A percentile compares a stretch with the other conserved stretches of the same genome.
Evolutionary conservation across 140 eudicot genomes (phyloP).

Genomic region (Oenanthe javanica): DNA sequence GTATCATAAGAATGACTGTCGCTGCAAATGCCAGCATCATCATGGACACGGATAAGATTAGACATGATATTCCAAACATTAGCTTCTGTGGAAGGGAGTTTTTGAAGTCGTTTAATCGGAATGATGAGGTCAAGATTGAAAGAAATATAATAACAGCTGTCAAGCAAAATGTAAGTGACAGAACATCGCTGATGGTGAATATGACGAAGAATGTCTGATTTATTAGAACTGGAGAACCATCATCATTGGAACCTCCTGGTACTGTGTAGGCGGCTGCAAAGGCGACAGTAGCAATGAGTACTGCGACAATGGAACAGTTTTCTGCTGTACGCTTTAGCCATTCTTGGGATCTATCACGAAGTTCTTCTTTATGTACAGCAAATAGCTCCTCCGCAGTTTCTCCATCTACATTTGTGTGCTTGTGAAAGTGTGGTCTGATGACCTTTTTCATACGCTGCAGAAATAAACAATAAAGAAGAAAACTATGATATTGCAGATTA

Average conservation of each 20-base stretch:
- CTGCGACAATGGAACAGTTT: constrained; percentile 9
- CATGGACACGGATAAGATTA: constrained; percentile 29
- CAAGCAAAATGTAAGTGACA: constrained; percentile 29
- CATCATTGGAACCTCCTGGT: constrained; percentile 30
- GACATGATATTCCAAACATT: constrained; percentile 20
- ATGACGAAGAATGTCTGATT: constrained; percentile 21
- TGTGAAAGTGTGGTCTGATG: constrained; percentile 1
- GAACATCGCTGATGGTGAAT: constrained; percentile 27
- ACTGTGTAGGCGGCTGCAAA: constrained; percentile 46
- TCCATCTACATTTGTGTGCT: neutral
- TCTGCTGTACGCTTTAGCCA: constrained; percentile 15
- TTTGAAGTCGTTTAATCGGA: constrained; percentile 19
- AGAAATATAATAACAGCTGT: constrained; percentile 28
- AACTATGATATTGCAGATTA: neutral
- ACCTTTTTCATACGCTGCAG: neutral
- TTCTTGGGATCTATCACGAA: constrained; percentile 9
- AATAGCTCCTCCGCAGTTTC: constrained; percentile 9
- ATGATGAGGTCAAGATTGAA: constrained; percentile 31
- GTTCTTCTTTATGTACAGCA: neutral
- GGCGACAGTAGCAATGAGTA: constrained; percentile 37
- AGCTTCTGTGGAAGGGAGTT: constrained; percentile 23
- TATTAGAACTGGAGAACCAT: constrained; percentile 28
- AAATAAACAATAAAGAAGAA: neutral
- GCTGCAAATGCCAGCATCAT: constrained; percentile 39
- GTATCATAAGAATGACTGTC: constrained; percentile 14